These are phyloP conservation scores for Alternaria sp. DNA, from an alignment of 2,329 filamentous ascomycete genomes.

Conservation along the genomic window DNA sequence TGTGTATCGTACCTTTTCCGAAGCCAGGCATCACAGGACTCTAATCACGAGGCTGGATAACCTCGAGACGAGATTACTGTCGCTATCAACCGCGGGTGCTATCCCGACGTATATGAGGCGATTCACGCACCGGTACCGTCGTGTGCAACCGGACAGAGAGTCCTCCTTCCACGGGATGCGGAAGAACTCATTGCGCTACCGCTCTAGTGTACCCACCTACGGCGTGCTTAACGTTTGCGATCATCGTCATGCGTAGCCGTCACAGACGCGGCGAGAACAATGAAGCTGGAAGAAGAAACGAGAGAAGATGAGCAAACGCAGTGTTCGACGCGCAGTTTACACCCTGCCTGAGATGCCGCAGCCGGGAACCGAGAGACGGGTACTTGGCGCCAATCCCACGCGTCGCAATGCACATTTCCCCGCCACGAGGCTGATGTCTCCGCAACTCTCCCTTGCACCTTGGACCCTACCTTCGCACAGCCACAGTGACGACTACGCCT, in stretches of 20 bases:
- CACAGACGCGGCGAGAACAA: background rate
- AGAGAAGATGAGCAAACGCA: background rate
- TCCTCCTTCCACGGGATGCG: conserved; percentile 1
- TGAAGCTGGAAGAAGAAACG: background rate
- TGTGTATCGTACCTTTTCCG: background rate
- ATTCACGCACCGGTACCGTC: background rate
- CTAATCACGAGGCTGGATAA: background rate
- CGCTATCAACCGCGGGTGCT: background rate
- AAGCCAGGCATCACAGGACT: background rate
- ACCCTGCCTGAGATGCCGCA: background rate
- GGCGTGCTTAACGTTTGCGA: conserved; percentile 6
- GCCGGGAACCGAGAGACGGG: conserved; percentile 19
- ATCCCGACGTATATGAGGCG: background rate
- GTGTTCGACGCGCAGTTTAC: background rate
- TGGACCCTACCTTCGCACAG: conserved; percentile 22
- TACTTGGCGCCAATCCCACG: conserved; percentile 28
- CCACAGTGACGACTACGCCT: conserved; percentile 10
- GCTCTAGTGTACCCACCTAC: conserved; percentile 9
- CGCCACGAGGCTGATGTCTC: conserved; percentile 28
- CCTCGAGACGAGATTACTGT: background rate
- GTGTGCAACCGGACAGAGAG: conserved; percentile 2
- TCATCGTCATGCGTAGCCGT: background rate
- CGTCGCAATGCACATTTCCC: conserved; percentile 14
- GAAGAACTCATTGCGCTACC: conserved; percentile 7
- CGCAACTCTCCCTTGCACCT: conserved; percentile 9